Conservation (phyloP, 2,329 filamentous ascomycete species). For the Nemania sp. region DNA sequence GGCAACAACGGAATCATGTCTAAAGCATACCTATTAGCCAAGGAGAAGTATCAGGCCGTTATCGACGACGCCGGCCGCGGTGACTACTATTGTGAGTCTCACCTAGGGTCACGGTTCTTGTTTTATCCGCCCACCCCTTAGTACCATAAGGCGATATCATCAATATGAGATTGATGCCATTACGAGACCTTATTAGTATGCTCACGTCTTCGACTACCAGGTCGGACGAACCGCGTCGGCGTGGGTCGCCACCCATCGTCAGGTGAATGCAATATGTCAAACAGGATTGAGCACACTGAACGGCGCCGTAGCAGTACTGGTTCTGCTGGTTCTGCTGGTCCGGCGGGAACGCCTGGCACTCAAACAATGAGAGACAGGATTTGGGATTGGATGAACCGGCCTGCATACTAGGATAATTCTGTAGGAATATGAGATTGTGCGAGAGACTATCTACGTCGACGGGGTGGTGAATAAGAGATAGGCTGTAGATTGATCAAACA, state of each 20-base stretch:
- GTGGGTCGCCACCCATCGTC: conserved; percentile 45
- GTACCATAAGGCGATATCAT: neutral
- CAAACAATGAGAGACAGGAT: conserved; percentile 46
- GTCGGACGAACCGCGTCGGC: conserved; percentile 50
- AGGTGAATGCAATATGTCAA: conserved; percentile 46
- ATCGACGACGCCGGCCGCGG: conserved; percentile 50
- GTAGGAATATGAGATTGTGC: neutral
- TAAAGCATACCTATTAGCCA: conserved; percentile 48
- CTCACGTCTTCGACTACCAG: conserved; percentile 37
- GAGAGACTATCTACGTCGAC: neutral
- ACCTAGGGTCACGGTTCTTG: neutral
- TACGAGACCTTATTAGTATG: neutral
- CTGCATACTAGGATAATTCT: conserved; percentile 43
- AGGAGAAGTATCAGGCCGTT: conserved; percentile 52
- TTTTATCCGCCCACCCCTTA: too few species aligned
- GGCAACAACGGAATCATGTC: conserved; percentile 44
- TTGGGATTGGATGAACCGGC: conserved; percentile 48
- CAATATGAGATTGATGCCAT: neutral
- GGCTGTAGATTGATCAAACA: conserved; percentile 3
- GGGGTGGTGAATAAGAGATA: neutral
- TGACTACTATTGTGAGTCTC: conserved; percentile 49
- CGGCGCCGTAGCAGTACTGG: conserved; percentile 46
- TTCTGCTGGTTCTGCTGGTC: conserved; percentile 31
- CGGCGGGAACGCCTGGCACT: conserved; percentile 31
- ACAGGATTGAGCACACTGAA: conserved; percentile 46